Conservation (phyloP, 352 stramenopile genomes). For the Globisporangium yorkense region DNA sequence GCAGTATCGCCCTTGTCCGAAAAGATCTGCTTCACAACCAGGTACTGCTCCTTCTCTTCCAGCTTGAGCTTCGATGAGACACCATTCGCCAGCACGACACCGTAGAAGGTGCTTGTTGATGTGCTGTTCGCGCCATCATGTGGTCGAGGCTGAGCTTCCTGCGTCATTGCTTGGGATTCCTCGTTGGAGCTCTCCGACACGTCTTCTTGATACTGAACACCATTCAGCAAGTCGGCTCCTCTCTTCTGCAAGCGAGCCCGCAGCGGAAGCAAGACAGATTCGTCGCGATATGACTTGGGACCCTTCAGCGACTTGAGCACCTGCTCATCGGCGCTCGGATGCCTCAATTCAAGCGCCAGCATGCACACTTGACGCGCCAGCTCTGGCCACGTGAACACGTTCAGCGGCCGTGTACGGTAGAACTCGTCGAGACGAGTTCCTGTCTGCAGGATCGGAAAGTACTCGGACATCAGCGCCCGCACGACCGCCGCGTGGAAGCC, state of each 20-base stretch:
- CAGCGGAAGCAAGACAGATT: conserved; percentile 49
- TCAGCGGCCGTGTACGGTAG: conserved; percentile 64
- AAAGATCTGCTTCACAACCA: conserved; percentile 37
- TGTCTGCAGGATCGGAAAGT: conserved; percentile 67
- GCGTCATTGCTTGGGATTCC: not conserved
- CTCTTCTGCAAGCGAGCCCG: conserved; percentile 29
- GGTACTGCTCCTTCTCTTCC: conserved; percentile 26
- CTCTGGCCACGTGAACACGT: conserved; percentile 78
- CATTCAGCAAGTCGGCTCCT: conserved; percentile 46
- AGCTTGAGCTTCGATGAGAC: conserved; percentile 32
- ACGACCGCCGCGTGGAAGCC: conserved; percentile 50
- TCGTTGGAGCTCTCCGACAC: not conserved
- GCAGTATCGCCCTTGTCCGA: not conserved
- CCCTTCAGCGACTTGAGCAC: conserved; percentile 73
- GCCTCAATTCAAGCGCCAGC: conserved; percentile 63
- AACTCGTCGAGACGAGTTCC: conserved; percentile 69
- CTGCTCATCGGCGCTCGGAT: conserved; percentile 63
- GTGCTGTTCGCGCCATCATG: not conserved
- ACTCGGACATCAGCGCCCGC: conserved; percentile 46
- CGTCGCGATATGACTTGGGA: conserved; percentile 63
- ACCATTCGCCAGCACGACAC: conserved; percentile 36
- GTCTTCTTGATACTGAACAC: conserved; percentile 46
- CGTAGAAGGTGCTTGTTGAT: conserved; percentile 32
- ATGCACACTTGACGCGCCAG: conserved; percentile 68
- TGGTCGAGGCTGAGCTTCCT: not conserved